These are phyloP conservation scores for Stipa capillata DNA, from an alignment of 176 grass and related monocot genomes.

Conservation along the genomic window DNA sequence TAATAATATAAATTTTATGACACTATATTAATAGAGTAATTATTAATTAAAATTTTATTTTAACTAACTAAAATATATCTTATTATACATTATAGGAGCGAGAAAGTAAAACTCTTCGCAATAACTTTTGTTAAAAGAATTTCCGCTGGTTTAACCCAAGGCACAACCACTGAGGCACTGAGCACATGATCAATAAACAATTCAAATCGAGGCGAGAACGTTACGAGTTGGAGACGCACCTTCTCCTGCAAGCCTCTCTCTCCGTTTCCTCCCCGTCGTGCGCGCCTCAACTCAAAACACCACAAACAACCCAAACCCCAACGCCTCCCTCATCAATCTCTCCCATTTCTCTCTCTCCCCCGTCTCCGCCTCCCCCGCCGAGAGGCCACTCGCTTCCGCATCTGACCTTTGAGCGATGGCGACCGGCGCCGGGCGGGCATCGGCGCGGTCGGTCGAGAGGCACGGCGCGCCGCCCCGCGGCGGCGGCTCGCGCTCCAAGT, in stretches of 20 bases:
- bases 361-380: background rate
- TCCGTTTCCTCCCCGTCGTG: conserved; percentile 1
- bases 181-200: no score
- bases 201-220: background rate
- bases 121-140: no score
- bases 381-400: background rate
- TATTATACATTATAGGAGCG: no score
- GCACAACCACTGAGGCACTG: no score
- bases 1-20: no score
- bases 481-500: conserved; percentile 31
- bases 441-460: conserved; percentile 19
- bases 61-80: no score
- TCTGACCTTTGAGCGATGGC: conserved; percentile 10
- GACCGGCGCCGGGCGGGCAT: background rate
- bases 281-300: conserved; percentile 43
- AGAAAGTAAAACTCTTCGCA: no score
- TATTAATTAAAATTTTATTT: no score
- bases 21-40: no score
- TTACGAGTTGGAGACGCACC: background rate
- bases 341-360: background rate
- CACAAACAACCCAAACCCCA: background rate
- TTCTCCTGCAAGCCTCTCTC: conserved; percentile 11
- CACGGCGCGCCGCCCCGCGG: background rate
- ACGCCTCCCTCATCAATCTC: background rate
- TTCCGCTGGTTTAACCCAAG: no score